Base-by-base conservation (phyloP, 2,329 filamentous ascomycete species). In the Trichoderma atrobrunneum region DNA sequence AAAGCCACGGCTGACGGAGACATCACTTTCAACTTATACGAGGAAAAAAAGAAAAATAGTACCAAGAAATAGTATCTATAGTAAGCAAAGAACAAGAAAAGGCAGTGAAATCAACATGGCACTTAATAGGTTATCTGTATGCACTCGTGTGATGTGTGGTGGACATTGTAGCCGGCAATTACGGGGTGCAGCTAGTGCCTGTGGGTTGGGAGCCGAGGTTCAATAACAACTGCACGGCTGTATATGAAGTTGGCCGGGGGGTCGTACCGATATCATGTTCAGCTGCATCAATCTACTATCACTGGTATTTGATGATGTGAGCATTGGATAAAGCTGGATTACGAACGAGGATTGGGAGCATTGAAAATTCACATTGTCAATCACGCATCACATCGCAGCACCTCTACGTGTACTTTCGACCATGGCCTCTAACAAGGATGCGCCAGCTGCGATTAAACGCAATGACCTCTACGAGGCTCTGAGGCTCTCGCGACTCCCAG, bases 401-500 rank as follows among this genome's bases (percentile, higher is more conserved):
- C 43, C 3, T 48, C 4, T 21, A 21, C 39, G 3, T 16, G 18
- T 11, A 43, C 16, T 18, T 48, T 36, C 10, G 2, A 54, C 8
- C 21, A 71, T 71, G 69, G 69, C 34, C 18, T 7, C 61, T 1
- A 21, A 36, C 24, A 43, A 48, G 5, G 21, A 32, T 5, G 10
- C 66, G 5, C n/a, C 30, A 26, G 10, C 32, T 24, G 54, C 18
- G 5, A n/a, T 72, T 16, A 72, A 57, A 62, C 78, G 79, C 14
- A 73, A 76, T 68, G 76, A 76, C 32, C 80, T 80, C 66, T 73
- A 77, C 59, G 80, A 80, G 71, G 74, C 77, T 8, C 74, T 81
- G 77, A 76, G 77, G 30, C 64, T 81, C 30, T 64, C 69, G 14
- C 74, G 69, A 5, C 74, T 81, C 54, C 74, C 78, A 1, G 72